Base-by-base conservation (phyloP, 345 rosid genomes). In the Citrus cavaleriei region DNA sequence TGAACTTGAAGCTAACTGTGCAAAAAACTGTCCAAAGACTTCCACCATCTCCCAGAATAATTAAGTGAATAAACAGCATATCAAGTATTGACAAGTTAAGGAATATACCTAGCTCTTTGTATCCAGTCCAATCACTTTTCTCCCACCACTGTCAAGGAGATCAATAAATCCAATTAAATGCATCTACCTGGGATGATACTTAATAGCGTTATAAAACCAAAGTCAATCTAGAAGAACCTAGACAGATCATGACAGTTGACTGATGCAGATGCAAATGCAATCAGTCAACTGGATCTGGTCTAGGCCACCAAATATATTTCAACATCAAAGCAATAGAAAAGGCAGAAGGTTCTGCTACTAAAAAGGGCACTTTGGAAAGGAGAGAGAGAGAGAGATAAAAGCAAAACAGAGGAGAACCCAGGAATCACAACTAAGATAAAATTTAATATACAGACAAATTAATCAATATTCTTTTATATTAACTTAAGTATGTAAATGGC, bases 131-230 rank as follows among this genome's bases (percentile, higher is more conserved):
- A 85, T 93, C 90, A 89, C 99, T 94, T 87, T 96, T 96, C 95
- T 96, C 99, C 99, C 99, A 96, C 99, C 99, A 96, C 99, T 96
- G 99, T 86, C 94, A 96, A 91, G 82, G 84, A 91, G 86, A 91
- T 86, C 87, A 93, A 93, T 74, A 90, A 93, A 93, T 86, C 90
- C 85, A 84, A 90, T 90, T 95, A 92, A 89, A 89, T 58, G 89
- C 88, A 83, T 86, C 88, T 87, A 88, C 91, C 91, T 81, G 88
- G 92, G 90, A 83, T 84, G 82, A 87, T 91, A 82, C 87, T 86
- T 70, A 60, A 82, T 73, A 67, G 64, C 70, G 89, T 88, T 82
- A 88, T 81, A 62, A 80, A 83, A 86, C 78, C 83, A 88, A 90
- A 77, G 82, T 68, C 75, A 82, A 68, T 63, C 25, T 60, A 70